Base-by-base conservation (phyloP, 805 yeast species). In the Candida jianshihensis region DNA sequence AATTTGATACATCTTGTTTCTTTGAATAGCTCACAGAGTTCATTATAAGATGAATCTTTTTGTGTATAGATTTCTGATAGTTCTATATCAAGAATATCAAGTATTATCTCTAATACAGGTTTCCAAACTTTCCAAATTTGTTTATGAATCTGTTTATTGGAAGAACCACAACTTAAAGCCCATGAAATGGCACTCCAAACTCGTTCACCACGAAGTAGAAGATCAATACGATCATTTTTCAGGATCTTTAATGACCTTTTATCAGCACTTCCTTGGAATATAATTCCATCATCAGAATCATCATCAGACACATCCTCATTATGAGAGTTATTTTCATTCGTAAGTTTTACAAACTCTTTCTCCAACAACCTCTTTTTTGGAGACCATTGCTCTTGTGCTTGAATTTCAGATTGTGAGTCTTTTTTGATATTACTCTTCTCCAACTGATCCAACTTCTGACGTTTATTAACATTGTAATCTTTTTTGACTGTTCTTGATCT, bases 111-210 rank as follows among this genome's bases (percentile, higher is more conserved):
- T 8, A 52, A 20, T 2, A 51, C 24, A 9, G 45, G 44, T n/a
- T 34, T 20, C 57, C 56, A 51, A 37, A 46, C 46, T 22, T 42
- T 31, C 49, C 47, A 49, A 13, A 42, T 41, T 29, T 39, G 41
- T 13, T 30, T 38, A 20, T 37, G 37, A 1, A 36, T 30, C 3
- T 35, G 26, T 5, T 42, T 37, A 8, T 36, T 38, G 0, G 47
- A 40, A n/a, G 42, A 33, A 2, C 59, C 46, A 32, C 60, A 55
- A 19, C 47, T 46, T 20, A 60, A 38, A 0, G 53, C 57, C 63
- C 63, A 60, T 24, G 44, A 31, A 12, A 56, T 46, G 2, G 52
- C 58, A 5, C 36, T 37, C 59, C 63, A 53, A 3, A 56, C 43
- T 14, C 34, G 44, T 4, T 42, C 46, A 4, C 37, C 36, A 13